Base-by-base conservation (phyloP, 192 early-diverging fungal genomes). In the Backusella sp. region DNA sequence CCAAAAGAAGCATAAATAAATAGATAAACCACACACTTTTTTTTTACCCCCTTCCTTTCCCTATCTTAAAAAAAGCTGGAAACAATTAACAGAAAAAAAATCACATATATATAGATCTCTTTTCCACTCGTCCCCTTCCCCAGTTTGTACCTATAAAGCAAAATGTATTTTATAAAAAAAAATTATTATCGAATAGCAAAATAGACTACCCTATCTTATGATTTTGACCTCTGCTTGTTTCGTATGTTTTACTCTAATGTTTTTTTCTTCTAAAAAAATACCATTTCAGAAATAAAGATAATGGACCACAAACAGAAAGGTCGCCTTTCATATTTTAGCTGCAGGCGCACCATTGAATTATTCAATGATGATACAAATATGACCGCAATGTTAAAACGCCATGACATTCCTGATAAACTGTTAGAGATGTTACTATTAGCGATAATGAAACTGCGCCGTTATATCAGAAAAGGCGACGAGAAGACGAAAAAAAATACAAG, bases 1-100 rank as follows among this genome's bases (percentile, higher is more conserved):
- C 1, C 56, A 56, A 41, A 73, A 73, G 72, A 71, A 71, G 41
- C 70, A 39, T 44, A 71, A 71, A 39, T 71, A 71, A 26, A 49
- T 15, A 21, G 37, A 68, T 36, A 6, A 23, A 14, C 65, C 66
- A 17, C 8, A 19, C 28, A 21, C 53, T 56, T 23, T 62, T 21
- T 53, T 28, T 62, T 23, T 62, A 62, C 21, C 56, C 23, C 21
- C 9, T 28, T n/a, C 23, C 26, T 62, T 28, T 28, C 56, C 23
- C n/a, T 62, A 26, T 15, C 21, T 62, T 26, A 62, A 26, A 49
- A 49, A 26, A 62, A 62, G 56, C 56, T 62, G 56, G 56, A 49
- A 49, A 19, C 19, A 15, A 49, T 49, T 11, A 26, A 62, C 9
- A 62, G 56, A 62, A 62, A 62, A 62, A 28, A 62, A 28, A 62